A percentile compares a stretch with the other conserved stretches of the same genome.
Conservation (phyloP, 768 basidiomycete genomes). For the Hypsizygus marmoreus region DNA sequence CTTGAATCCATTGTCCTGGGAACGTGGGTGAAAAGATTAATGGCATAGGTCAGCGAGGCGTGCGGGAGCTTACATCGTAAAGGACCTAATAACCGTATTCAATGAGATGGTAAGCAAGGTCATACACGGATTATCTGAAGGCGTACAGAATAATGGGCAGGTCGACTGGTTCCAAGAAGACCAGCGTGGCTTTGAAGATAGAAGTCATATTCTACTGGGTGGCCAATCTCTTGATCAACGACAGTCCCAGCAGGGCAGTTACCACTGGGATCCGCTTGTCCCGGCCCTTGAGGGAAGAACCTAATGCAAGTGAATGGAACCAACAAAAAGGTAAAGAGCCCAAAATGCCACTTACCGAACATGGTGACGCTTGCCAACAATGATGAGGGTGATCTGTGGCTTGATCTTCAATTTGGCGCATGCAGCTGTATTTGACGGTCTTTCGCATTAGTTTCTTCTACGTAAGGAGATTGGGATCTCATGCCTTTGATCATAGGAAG, state of each 20-base stretch:
- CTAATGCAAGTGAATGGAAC: conserved; percentile 20
- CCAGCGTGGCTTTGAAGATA: conserved; percentile 80
- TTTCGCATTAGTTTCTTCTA: too few species aligned
- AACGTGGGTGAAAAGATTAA: not conserved
- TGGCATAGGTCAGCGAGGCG: not conserved
- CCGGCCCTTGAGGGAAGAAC: conserved; percentile 28
- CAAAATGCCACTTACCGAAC: conserved; percentile 36
- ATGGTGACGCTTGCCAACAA: conserved; percentile 81
- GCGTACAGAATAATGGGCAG: conserved; percentile 49
- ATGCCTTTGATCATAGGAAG: conserved; percentile 60
- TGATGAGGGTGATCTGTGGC: conserved; percentile 71
- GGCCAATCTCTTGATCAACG: conserved; percentile 67
- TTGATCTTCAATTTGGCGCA: conserved; percentile 58
- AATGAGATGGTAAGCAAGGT: not conserved
- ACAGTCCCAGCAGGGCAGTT: conserved; percentile 82
- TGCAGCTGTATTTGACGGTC: conserved; percentile 66
- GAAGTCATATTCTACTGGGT: conserved; percentile 76
- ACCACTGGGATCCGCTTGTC: conserved; percentile 63
- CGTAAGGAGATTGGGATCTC: not conserved
- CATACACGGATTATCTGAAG: conserved; percentile 11
- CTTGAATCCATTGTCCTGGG: conserved; percentile 60
- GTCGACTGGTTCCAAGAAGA: conserved; percentile 69
- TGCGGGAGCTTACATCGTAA: conserved; percentile 37
- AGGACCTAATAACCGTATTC: conserved; percentile 31
- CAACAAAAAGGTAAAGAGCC: not conserved